Conservation (phyloP, 148 eudicot species). For the Mesembryanthemum crystallinum region DNA sequence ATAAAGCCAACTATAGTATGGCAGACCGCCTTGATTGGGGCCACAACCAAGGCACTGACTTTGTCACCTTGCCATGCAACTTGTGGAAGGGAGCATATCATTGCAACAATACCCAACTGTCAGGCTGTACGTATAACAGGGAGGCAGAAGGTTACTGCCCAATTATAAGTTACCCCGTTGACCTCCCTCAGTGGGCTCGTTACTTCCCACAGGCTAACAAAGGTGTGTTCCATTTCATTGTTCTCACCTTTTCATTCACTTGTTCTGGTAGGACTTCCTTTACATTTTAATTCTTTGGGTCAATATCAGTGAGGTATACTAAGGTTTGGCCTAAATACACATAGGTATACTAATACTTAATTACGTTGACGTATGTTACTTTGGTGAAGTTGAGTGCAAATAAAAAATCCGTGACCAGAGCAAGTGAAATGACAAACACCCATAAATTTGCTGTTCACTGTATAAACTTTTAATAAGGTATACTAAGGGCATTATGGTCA, state of each 20-base stretch:
- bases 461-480: no score
- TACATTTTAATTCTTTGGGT: no score
- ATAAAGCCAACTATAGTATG: slow-evolving; percentile 93
- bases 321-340: no score
- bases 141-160: slow-evolving; percentile 99
- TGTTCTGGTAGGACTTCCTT: no score
- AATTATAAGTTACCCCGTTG: slow-evolving; percentile 67
- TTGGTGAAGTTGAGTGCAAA: no score
- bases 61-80: slow-evolving; percentile 80
- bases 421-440: no score
- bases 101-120: slow-evolving; percentile 86
- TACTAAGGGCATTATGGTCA: no score
- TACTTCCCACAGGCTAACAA: slow-evolving; percentile 92
- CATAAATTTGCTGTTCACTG: no score
- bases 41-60: slow-evolving; percentile 87
- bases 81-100: slow-evolving; percentile 94
- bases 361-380: no score
- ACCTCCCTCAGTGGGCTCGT: slow-evolving; percentile 94
- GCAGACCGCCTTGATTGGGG: slow-evolving; percentile 98
- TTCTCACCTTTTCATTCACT: neutral
- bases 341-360: no score
- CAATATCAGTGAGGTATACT: no score
- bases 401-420: no score
- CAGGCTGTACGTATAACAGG: slow-evolving; percentile 96
- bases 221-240: slow-evolving; percentile 45